These are phyloP conservation scores for Miscanthus lutarioriparius DNA, from an alignment of 176 grass and related monocot species.

Conservation along the genomic window DNA sequence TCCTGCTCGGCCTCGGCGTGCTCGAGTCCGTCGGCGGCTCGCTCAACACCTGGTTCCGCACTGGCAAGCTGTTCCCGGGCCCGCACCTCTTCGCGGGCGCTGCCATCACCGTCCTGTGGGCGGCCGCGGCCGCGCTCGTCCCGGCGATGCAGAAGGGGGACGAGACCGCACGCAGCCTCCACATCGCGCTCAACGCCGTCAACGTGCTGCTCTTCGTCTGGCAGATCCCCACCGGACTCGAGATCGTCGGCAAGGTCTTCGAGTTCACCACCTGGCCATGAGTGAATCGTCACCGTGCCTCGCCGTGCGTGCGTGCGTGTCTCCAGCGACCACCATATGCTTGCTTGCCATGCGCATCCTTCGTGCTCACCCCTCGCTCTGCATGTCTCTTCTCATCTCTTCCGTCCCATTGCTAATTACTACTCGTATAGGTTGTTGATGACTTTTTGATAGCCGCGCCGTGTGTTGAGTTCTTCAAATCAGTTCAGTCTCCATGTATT, in stretches of 20 bases:
- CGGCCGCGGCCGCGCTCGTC: constrained; percentile 64
- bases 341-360: neutral
- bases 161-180: constrained; percentile 71
- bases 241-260: constrained; percentile 90
- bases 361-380: no score
- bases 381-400: neutral
- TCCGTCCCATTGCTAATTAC: neutral
- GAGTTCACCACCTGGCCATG: constrained; percentile 96
- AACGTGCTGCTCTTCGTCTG: constrained; percentile 93
- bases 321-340: no score
- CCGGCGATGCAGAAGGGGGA: constrained; percentile 94
- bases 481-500: no score
- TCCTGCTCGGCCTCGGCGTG: constrained; percentile 83
- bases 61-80: constrained; percentile 88
- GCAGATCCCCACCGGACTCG: constrained; percentile 93
- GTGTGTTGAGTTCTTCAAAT: no score
- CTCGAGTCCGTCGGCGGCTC: constrained; percentile 71
- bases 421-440: no score
- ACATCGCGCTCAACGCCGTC: constrained; percentile 82
- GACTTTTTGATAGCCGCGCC: no score
- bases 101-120: constrained; percentile 88
- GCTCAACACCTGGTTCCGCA: constrained; percentile 82
- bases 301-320: no score
- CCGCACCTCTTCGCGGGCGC: constrained; percentile 87
- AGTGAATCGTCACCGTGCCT: neutral